Evolutionary conservation across 164 flowering plant species (phyloP).

Genomic region (Berberis thunbergii): DNA sequence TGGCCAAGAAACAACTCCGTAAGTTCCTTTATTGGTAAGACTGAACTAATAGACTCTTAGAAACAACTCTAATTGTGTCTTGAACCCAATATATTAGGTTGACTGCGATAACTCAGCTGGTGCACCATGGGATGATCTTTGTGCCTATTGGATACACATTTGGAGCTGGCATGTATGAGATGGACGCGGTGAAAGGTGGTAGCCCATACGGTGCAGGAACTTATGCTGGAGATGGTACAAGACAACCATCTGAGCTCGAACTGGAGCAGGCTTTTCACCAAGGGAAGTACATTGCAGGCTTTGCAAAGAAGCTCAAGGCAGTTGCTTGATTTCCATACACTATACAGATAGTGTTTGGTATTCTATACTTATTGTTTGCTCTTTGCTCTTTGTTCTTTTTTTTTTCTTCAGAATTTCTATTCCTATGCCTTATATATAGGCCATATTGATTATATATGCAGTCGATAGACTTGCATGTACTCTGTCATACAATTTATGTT

Average conservation of each 20-base stretch:
- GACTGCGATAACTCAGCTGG: conserved; percentile 87
- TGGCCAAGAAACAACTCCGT: too few species aligned
- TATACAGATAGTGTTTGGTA: conserved; percentile 5
- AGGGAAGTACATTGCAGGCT: conserved; percentile 64
- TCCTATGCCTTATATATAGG: conserved; percentile 7
- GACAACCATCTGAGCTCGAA: conserved; percentile 71
- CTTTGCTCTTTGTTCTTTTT: conserved; percentile 8
- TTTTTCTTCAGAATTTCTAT: conserved; percentile 6
- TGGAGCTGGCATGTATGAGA: conserved; percentile 92
- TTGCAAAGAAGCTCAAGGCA: conserved; percentile 73
- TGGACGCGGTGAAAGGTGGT: conserved; percentile 87
- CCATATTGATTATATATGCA: conserved; percentile 4
- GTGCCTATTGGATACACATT: conserved; percentile 92
- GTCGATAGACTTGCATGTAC: not conserved
- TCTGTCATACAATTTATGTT: not conserved
- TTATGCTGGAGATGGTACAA: conserved; percentile 82
- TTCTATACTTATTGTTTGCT: conserved; percentile 16
- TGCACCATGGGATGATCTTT: conserved; percentile 84
- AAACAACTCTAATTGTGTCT: not conserved
- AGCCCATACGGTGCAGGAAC: conserved; percentile 93
- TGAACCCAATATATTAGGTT: conserved; percentile 26
- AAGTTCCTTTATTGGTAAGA: not conserved
- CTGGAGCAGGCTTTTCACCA: conserved; percentile 78
- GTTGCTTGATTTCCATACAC: conserved; percentile 27
- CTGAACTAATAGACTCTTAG: not conserved